Conservation (phyloP, 2,329 filamentous ascomycete genomes). For the Fusarium sarcochroum region DNA sequence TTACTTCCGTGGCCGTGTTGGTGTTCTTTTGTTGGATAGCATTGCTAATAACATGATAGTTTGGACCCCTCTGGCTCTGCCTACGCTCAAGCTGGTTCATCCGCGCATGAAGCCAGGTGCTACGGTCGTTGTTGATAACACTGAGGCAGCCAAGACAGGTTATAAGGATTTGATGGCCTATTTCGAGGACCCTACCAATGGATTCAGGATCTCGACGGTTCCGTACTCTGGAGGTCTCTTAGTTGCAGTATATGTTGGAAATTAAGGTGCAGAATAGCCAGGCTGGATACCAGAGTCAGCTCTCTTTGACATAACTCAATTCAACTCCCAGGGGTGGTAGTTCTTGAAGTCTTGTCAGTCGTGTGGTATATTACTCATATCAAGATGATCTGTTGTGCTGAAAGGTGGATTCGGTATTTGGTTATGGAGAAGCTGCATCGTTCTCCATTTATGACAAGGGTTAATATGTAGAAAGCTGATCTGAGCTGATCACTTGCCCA, state of each 20-base stretch:
- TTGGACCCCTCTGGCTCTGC: constrained; percentile 68
- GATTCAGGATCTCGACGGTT: constrained; percentile 59
- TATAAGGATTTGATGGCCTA: constrained; percentile 65
- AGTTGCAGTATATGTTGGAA: constrained; percentile 43
- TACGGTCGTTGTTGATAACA: constrained; percentile 66
- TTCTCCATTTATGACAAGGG: constrained; percentile 1
- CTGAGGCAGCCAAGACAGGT: constrained; percentile 52
- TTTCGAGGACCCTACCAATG: constrained; percentile 60
- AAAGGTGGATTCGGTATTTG: constrained; percentile 4
- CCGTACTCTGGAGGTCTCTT: constrained; percentile 52
- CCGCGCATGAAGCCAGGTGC: constrained; percentile 62
- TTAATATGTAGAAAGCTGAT: constrained; percentile 23
- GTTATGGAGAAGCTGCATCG: not conserved
- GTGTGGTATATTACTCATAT: not conserved
- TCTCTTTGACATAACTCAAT: not conserved
- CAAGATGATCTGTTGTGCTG: not conserved
- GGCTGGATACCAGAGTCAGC: not conserved
- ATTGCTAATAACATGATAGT: constrained; percentile 55
- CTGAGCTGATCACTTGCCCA: not conserved
- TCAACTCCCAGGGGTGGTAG: no score
- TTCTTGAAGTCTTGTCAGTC: not conserved
- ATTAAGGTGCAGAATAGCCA: not conserved
- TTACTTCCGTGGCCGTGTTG: accelerated
- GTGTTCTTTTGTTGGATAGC: not conserved
- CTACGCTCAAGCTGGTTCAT: constrained; percentile 63